A percentile compares a stretch with the other conserved stretches of the same genome.
Conservation (phyloP, 1,284 basidiomycete species). For the Cryptococcus sp. region DNA sequence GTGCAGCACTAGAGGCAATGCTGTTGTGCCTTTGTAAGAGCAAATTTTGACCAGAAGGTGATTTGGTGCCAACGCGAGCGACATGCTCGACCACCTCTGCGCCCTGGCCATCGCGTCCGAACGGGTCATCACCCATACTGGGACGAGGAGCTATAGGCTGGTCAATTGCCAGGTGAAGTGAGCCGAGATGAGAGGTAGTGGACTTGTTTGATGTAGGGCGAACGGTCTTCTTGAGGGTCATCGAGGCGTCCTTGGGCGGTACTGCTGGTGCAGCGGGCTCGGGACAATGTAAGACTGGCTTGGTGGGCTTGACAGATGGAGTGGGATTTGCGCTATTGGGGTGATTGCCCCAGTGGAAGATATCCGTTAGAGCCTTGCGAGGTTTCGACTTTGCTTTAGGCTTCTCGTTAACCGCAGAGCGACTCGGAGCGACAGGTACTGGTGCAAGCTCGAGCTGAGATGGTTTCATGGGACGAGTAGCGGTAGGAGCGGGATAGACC, state of each 20-base stretch:
- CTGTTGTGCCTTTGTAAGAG: constrained; percentile 21
- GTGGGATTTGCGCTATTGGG: not conserved
- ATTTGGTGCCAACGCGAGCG: constrained; percentile 9
- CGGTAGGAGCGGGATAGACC: constrained; percentile 4
- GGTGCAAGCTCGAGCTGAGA: not conserved
- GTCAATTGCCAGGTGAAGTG: constrained; percentile 12
- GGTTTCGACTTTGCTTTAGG: constrained; percentile 32
- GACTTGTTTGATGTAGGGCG: constrained; percentile 17
- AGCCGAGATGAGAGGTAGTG: constrained; percentile 1
- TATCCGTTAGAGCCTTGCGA: constrained; percentile 35
- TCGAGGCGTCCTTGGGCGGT: constrained; percentile 16
- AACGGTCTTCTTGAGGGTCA: constrained; percentile 16
- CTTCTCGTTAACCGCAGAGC: constrained; percentile 8
- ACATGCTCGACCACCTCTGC: constrained; percentile 33
- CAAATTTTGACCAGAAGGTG: constrained; percentile 21
- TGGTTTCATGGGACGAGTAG: constrained; percentile 4
- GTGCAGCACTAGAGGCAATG: constrained; percentile 27
- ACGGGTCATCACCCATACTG: constrained; percentile 46
- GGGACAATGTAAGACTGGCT: not conserved
- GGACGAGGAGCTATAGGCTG: constrained; percentile 25
- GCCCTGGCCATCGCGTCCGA: constrained; percentile 26
- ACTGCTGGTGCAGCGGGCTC: constrained; percentile 7
- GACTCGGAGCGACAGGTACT: not conserved
- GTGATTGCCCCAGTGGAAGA: constrained; percentile 36
- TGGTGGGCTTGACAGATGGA: constrained; percentile 1